Evolutionary conservation across 1,284 basidiomycete species (phyloP), one percentile per base, ranked within the genome.

Genomic region (Xerocomus nothofagi): DNA sequence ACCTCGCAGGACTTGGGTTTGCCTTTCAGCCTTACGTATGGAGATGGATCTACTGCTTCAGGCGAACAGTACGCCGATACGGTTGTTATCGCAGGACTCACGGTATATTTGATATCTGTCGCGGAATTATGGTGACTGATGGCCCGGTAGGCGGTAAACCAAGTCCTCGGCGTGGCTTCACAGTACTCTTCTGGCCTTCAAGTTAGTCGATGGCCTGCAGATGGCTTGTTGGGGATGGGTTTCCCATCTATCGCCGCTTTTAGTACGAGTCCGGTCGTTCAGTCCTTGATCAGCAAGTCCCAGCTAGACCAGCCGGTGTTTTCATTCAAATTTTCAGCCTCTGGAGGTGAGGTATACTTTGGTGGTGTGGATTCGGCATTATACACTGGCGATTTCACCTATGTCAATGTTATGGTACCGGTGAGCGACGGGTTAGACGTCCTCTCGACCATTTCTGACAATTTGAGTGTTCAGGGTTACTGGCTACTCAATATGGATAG

Each of bases 341-440:
- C 66, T n/a, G 72, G 71, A 24, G 70, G 71, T 2, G 68, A 72
- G 48, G 65, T 79, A 18, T 71, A 60, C 50, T 61, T 79, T 20
- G 78, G 78, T 34, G 72, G 74, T 3, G 32, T 33, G 2, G 59
- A 67, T 44, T 15, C 50, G 17, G 44, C 24, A 1, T 30, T 63
- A 21, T 61, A 63, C 42, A 48, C 30, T 2, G 65, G 56, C 8
- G 7, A 20, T 9, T 54, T 57, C n/a, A 49, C 53, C 11, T 65
- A 62, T 9, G 30, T 42, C 6, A 39, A 43, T 29, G 49, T 60
- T 4, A 58, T 50, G 6, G 9, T 44, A 12, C 2, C 32, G 27
- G 62, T 64, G 31, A 55, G 59, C 17, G 17, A 23, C 11, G 6
- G 3, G 18, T 8, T 23, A 20, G 8, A 23, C 15, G 18, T 27